Conservation (phyloP, 129 eudicot genomes). For the Pseudognaphalium luteoalbum region DNA sequence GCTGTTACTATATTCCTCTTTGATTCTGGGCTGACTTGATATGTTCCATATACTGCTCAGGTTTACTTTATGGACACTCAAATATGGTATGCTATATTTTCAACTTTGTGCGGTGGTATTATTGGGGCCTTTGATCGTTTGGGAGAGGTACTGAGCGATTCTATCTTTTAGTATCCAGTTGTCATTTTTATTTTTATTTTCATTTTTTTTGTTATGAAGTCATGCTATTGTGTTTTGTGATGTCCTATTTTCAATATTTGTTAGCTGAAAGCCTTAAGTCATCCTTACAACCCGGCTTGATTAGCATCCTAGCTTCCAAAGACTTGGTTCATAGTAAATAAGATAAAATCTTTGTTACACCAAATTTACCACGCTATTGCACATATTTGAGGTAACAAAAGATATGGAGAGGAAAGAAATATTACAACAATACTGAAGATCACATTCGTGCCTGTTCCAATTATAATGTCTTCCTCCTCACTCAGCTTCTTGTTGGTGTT, state of each 20-base stretch:
- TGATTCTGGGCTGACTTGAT: conserved; percentile 24
- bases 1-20: conserved; percentile 21
- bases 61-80: conserved; percentile 95
- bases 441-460: not conserved
- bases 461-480: not conserved
- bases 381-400: not conserved
- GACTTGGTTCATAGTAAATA: not conserved
- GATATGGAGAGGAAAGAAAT: not conserved
- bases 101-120: conserved; percentile 89
- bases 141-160: conserved; percentile 72
- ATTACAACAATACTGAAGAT: not conserved
- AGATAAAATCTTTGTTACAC: not conserved
- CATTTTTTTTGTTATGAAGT: conserved; percentile 7
- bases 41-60: conserved; percentile 45
- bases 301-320: not conserved
- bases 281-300: not conserved
- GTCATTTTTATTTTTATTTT: not conserved
- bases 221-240: conserved; percentile 15
- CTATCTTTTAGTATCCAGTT: not conserved
- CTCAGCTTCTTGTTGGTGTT: not conserved
- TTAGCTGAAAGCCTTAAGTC: conserved; percentile 12
- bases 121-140: conserved; percentile 96
- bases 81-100: conserved; percentile 91
- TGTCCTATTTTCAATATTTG: conserved; percentile 11
- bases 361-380: not conserved